Conservation (phyloP, 495 filamentous ascomycete genomes). For the Aspergillus biplanus region DNA sequence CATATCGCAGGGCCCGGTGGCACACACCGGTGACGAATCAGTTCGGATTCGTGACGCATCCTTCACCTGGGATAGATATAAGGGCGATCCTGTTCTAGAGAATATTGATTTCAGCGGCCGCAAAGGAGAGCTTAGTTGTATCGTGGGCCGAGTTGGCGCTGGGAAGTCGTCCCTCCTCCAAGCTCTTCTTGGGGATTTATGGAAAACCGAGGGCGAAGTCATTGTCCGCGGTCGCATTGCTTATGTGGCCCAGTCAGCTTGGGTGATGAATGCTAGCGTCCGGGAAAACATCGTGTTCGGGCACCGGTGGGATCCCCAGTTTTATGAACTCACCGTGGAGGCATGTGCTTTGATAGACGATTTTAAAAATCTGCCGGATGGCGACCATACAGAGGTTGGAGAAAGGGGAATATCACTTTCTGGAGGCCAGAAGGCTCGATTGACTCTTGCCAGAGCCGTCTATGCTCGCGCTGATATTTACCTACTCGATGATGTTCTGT, state of each 20-base stretch:
- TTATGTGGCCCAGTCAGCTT: conserved; percentile 89
- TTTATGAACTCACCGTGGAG: conserved; percentile 92
- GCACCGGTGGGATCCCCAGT: conserved; percentile 89
- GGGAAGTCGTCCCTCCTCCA: conserved; percentile 94
- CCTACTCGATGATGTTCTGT: conserved; percentile 89
- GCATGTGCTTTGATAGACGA: conserved; percentile 93
- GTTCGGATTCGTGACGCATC: conserved; percentile 80
- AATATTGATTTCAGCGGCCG: conserved; percentile 84
- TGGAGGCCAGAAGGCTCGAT: conserved; percentile 92
- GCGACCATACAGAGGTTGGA: conserved; percentile 94
- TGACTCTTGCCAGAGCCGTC: conserved; percentile 94
- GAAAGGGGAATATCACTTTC: conserved; percentile 97
- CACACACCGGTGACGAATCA: conserved; percentile 79
- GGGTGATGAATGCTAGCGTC: conserved; percentile 98
- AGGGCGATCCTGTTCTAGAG: conserved; percentile 60
- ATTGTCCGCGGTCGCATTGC: conserved; percentile 78
- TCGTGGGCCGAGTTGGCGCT: conserved; percentile 92
- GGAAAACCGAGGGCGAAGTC: conserved; percentile 86
- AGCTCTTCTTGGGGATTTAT: conserved; percentile 85
- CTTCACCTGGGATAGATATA: conserved; percentile 92
- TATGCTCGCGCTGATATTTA: conserved; percentile 98
- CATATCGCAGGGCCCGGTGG: conserved; percentile 63
- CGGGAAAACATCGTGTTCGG: conserved; percentile 98
- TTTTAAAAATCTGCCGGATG: conserved; percentile 90
- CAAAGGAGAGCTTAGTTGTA: conserved; percentile 90